Conservation (phyloP, 2,329 filamentous ascomycete species). For the Diplodia seriata region DNA sequence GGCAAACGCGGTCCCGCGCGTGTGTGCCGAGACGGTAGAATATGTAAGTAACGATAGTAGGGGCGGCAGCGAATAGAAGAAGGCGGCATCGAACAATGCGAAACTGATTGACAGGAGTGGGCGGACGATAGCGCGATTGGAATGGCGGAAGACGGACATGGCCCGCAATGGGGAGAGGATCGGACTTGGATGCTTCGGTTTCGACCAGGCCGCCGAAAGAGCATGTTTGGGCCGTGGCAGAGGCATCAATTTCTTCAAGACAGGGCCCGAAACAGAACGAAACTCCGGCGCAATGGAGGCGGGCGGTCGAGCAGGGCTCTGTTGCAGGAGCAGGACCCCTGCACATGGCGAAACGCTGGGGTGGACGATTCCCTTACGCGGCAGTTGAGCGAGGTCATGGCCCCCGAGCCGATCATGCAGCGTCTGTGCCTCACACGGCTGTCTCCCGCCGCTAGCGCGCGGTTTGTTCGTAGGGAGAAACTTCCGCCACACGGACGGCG, state of each 20-base stretch:
- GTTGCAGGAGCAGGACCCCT: slow-evolving; percentile 20
- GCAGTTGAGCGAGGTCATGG: background rate
- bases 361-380: background rate
- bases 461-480: slow-evolving; percentile 13
- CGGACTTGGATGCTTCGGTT: background rate
- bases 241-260: background rate
- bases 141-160: background rate
- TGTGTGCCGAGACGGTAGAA: background rate
- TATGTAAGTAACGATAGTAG: background rate
- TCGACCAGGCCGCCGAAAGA: background rate
- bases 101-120: slow-evolving; percentile 7
- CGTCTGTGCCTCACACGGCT: slow-evolving; percentile 15
- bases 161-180: background rate
- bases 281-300: background rate
- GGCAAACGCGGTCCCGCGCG: background rate
- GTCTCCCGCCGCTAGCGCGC: slow-evolving; percentile 26
- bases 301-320: too few relatives aligned
- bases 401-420: background rate
- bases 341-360: slow-evolving; percentile 21
- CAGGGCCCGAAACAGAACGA: background rate
- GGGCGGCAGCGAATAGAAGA: background rate
- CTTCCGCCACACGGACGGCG: background rate
- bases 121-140: too few relatives aligned
- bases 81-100: background rate
- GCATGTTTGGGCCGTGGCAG: background rate